Evolutionary conservation across 2,329 filamentous ascomycete genomes (phyloP).

Genomic region (Zasmidium citrigriseum): DNA sequence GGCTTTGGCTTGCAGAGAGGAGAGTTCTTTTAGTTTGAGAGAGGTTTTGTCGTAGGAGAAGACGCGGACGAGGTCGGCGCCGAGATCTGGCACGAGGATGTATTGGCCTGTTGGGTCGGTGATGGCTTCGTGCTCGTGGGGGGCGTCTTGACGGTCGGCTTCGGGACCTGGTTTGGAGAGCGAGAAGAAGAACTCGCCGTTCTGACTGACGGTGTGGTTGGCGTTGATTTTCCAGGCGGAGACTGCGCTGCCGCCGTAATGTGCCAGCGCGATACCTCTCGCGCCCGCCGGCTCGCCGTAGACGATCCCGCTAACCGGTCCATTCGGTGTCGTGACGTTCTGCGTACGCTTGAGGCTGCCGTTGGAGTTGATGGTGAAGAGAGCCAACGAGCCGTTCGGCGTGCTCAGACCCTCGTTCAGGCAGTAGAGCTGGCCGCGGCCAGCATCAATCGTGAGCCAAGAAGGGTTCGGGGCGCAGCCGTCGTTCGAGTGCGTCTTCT

Average conservation of each 20-base stretch:
- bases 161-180: constrained; percentile 31
- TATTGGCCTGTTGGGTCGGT: constrained; percentile 41
- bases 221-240: constrained; percentile 52
- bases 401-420: constrained; percentile 57
- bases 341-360: constrained; percentile 41
- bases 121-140: constrained; percentile 39
- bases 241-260: constrained; percentile 43
- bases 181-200: constrained; percentile 33
- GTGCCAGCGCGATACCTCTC: constrained; percentile 43
- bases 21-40: constrained; percentile 27
- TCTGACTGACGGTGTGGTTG: constrained; percentile 45
- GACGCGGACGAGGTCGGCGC: constrained; percentile 39
- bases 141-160: constrained; percentile 35
- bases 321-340: constrained; percentile 37
- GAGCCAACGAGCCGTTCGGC: constrained; percentile 52
- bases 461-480: constrained; percentile 58
- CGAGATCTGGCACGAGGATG: constrained; percentile 40
- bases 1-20: constrained; percentile 27
- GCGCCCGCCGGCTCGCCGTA: constrained; percentile 40
- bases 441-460: constrained; percentile 61
- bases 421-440: constrained; percentile 58
- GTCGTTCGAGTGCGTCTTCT: constrained; percentile 45
- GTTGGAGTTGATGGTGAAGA: constrained; percentile 40
- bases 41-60: constrained; percentile 31
- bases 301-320: constrained; percentile 44